phyloP scores from a whole-genome alignment of 352 stramenopile genomes.

The Pythium guiyangense region DNA sequence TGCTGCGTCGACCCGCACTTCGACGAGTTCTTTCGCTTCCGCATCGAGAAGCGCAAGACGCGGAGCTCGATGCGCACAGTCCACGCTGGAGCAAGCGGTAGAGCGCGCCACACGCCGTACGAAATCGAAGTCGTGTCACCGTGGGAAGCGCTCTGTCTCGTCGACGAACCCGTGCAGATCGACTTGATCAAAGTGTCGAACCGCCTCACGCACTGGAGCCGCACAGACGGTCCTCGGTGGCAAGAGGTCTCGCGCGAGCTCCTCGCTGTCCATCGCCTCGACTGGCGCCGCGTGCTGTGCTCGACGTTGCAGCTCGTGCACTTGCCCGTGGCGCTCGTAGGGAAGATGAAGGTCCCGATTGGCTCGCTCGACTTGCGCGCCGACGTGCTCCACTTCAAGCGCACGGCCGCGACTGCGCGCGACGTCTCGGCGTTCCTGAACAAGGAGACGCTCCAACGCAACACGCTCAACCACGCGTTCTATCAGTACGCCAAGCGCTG shows the following conservation, averaged over 20 bases:
- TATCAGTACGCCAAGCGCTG: constrained; percentile 83
- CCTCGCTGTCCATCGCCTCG: constrained; percentile 56
- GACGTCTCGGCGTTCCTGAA: constrained; percentile 44
- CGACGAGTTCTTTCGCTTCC: constrained; percentile 64
- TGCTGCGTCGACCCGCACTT: constrained; percentile 63
- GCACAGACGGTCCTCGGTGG: constrained; percentile 21
- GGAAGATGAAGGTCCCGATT: constrained; percentile 66
- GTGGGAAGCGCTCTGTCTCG: constrained; percentile 64
- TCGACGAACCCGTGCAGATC: constrained; percentile 59
- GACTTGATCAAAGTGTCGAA: constrained; percentile 62
- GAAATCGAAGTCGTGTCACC: constrained; percentile 55
- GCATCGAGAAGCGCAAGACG: constrained; percentile 30
- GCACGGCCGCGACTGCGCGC: constrained; percentile 33
- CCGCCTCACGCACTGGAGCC: constrained; percentile 27
- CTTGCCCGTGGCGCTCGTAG: constrained; percentile 54
- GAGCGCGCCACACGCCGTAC: constrained; percentile 20
- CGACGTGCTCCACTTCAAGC: constrained; percentile 58
- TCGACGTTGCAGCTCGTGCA: constrained; percentile 67
- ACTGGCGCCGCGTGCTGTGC: constrained; percentile 77
- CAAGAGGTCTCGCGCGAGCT: constrained; percentile 49
- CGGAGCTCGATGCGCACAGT: neutral
- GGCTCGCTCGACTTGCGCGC: constrained; percentile 63
- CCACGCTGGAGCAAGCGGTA: constrained; percentile 8
- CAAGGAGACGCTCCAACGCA: constrained; percentile 48
- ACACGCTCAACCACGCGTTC: constrained; percentile 55